A percentile compares a stretch with the other conserved stretches of the same genome.
phyloP scores from a whole-genome alignment of 139 green algal species.

The Deuterostichococcus epilithicus region DNA sequence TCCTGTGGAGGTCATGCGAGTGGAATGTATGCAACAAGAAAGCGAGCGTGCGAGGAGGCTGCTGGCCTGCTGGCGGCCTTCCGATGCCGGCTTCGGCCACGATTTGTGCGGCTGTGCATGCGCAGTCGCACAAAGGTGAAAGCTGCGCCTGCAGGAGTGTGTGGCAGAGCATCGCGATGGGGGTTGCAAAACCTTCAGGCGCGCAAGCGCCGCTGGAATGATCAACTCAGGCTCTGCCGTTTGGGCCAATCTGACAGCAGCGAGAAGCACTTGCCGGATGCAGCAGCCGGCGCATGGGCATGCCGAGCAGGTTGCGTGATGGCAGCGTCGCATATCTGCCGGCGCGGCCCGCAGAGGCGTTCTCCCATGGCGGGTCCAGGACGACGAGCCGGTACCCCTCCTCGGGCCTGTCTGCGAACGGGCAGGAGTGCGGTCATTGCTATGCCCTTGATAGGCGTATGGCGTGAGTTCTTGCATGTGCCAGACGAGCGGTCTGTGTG shows the following conservation, averaged over 20 bases:
- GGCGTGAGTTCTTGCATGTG: too few species aligned
- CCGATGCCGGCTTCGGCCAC: too few species aligned
- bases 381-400: conserved; percentile 48
- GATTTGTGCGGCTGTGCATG: too few species aligned
- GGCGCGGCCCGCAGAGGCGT: conserved; percentile 46
- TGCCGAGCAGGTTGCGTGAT: conserved; percentile 51
- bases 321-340: conserved; percentile 57
- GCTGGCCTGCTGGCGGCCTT: too few species aligned
- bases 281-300: conserved; percentile 21
- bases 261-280: conserved; percentile 30
- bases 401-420: conserved; percentile 4
- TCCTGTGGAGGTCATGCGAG: conserved; percentile 17
- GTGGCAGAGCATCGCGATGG: too few species aligned
- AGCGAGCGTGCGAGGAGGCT: neutral
- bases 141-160: too few species aligned
- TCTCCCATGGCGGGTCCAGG: conserved; percentile 79
- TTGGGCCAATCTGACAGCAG: too few species aligned
- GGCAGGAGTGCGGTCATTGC: too few species aligned
- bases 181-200: neutral
- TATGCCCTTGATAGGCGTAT: too few species aligned
- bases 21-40: too few species aligned
- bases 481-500: too few species aligned
- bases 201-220: neutral
- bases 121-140: too few species aligned
- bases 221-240: neutral